Evolutionary conservation across 2,329 filamentous ascomycete species (phyloP).

Genomic region (Xylaria sp.): DNA sequence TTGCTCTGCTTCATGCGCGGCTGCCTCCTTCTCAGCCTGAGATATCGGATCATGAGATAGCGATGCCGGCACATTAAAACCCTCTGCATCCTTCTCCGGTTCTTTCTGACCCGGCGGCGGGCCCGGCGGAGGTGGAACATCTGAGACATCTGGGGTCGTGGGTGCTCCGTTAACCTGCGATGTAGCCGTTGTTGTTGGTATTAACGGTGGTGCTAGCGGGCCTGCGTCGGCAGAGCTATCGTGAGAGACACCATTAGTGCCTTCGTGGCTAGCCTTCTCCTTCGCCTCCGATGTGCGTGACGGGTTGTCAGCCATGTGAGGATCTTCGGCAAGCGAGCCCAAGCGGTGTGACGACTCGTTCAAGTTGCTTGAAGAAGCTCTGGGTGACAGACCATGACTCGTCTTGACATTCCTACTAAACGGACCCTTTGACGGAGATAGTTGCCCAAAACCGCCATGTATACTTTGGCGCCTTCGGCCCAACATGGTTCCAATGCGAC

Average conservation of each 20-base stretch:
- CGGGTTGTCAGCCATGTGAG: constrained; percentile 42
- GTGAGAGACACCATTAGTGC: constrained; percentile 49
- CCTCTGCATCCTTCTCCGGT: constrained; percentile 68
- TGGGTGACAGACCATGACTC: constrained; percentile 66
- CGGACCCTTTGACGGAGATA: constrained; percentile 59
- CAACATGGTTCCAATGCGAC: constrained; percentile 71
- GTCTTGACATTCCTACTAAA: constrained; percentile 66
- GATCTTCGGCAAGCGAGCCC: constrained; percentile 61
- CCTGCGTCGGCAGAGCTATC: constrained; percentile 37
- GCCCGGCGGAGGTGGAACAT: constrained; percentile 55
- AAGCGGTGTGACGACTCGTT: constrained; percentile 56
- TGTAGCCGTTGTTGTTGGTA: constrained; percentile 36
- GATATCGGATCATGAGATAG: constrained; percentile 68
- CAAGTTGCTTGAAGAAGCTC: constrained; percentile 62
- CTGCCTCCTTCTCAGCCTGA: constrained; percentile 70
- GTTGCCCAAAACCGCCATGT: constrained; percentile 61
- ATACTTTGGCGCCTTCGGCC: constrained; percentile 68
- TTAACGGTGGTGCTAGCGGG: constrained; percentile 35
- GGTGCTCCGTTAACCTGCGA: constrained; percentile 52
- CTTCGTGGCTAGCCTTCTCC: constrained; percentile 44
- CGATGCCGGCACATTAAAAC: constrained; percentile 73
- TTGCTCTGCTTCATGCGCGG: constrained; percentile 62
- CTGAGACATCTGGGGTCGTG: constrained; percentile 48
- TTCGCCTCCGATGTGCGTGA: constrained; percentile 37
- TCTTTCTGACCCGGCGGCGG: constrained; percentile 52